Conservation (phyloP, 441 rosid species). For the Flueggea neowawraea region DNA sequence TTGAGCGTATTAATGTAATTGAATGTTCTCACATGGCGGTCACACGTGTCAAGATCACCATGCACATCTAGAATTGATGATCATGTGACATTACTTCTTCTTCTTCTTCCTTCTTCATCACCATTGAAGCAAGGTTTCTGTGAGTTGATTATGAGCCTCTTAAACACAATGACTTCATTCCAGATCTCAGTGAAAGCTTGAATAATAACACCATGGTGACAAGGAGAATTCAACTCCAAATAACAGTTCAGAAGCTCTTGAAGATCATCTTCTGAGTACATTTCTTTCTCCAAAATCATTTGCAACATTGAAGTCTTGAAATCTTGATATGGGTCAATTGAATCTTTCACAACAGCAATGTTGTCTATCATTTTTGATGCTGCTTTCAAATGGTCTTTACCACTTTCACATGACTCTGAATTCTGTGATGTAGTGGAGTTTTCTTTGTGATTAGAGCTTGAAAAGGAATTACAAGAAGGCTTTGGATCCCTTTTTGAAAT, state of each 20-base stretch:
- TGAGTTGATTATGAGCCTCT: not conserved
- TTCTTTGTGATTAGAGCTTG: conserved; percentile 4
- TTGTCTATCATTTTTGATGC: conserved; percentile 39
- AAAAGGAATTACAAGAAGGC: conserved; percentile 2
- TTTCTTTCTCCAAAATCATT: conserved; percentile 56
- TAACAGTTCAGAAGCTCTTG: conserved; percentile 61
- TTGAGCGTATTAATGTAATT: conserved; percentile 1
- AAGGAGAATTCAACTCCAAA: conserved; percentile 56
- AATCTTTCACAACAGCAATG: conserved; percentile 57
- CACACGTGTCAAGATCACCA: conserved; percentile 9
- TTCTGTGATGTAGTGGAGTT: conserved; percentile 18
- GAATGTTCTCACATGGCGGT: conserved; percentile 16
- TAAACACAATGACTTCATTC: conserved; percentile 17
- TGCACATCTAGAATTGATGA: not conserved
- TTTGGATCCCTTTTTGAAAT: not conserved
- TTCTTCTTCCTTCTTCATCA: conserved; percentile 4
- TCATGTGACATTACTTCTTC: conserved; percentile 1
- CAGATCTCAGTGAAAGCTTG: conserved; percentile 58
- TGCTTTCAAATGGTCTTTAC: no score
- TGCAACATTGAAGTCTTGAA: conserved; percentile 57
- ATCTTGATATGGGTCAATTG: conserved; percentile 56
- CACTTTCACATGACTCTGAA: conserved; percentile 9
- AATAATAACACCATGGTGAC: conserved; percentile 46
- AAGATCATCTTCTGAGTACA: conserved; percentile 43
- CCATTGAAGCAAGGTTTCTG: not conserved